Conservation (phyloP, 1,284 basidiomycete genomes). For the Austroboletus novae-zelandiae region DNA sequence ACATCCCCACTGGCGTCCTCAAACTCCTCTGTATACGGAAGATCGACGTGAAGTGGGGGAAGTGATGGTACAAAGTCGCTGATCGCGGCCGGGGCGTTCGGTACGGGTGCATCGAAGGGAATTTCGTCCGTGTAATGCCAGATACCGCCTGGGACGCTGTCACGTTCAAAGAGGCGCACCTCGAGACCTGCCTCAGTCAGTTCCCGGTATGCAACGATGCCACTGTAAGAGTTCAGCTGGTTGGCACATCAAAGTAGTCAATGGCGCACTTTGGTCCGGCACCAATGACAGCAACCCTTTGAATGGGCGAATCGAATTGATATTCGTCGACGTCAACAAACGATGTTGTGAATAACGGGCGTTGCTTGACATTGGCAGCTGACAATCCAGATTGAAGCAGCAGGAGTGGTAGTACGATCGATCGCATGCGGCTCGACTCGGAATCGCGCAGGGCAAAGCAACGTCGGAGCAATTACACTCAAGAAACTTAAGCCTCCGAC, state of each 20-base stretch:
- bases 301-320: constrained; percentile 9
- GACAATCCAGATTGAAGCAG: background rate
- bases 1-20: background rate
- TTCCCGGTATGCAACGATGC: constrained; percentile 9
- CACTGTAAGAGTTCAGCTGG: background rate
- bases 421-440: background rate
- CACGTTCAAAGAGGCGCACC: constrained; percentile 16
- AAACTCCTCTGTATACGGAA: constrained; percentile 10
- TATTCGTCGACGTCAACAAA: background rate
- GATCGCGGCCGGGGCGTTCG: background rate
- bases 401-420: background rate
- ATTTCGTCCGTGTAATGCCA: constrained; percentile 7
- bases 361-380: background rate
- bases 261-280: constrained; percentile 8
- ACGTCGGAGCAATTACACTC: too few relatives aligned
- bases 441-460: too few relatives aligned
- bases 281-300: constrained; percentile 10
- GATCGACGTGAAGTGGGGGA: background rate
- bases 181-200: constrained; percentile 12
- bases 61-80: constrained; percentile 13
- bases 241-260: too few relatives aligned
- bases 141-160: constrained; percentile 7
- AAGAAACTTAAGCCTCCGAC: too few relatives aligned
- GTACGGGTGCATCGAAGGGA: background rate
- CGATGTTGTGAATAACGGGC: background rate